Evolutionary conservation across 257 asterid genomes (phyloP), one percentile per base, ranked within the genome.

Genomic region (Leptodermis oblonga): DNA sequence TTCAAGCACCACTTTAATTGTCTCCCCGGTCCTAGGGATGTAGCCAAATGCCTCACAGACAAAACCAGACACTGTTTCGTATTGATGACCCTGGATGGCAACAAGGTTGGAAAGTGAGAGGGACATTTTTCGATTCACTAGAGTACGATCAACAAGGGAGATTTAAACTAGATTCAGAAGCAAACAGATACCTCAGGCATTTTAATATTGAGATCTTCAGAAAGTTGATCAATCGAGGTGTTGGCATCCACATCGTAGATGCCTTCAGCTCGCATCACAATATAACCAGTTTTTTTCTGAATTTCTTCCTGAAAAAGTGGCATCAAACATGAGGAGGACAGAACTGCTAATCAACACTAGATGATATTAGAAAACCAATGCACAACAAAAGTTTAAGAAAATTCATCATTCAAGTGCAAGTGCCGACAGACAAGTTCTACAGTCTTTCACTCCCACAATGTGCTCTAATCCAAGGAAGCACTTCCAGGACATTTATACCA

Each of bases 31-130:
- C 78, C 95, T 88, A 4, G 99, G 99, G 70, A 94, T 94, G 74
- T 94, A 94, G 52, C 99, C 99, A 42, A 94, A 94, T 80, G 96
- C 97, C 85, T 94, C 99, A 43, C 99, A 94, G 33, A 94, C 87
- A 79, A 90, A 94, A 51, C 99, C 99, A 11, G 99, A 91, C 67
- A 94, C 99, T 18, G 97, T 90, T 81, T 94, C 99, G 56, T 89
- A 94, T 63, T 90, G 99, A 81, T 91, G 95, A 70, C 83, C 97
- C 99, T 94, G 95, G 71, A 77, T 70, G 70, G 67, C 66, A 48
- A 74, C 18, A 71, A 70, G 51, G 73, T 67, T 7, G 48, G 37
- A 34, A 42, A 36, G 26, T 37, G 26, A 62, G 39, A 17, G 7
- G 17, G 28, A 5, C 14, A 48, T 17, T 14, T 14, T 14, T 17